Base-by-base conservation (phyloP, 2,329 filamentous ascomycete species). In the Pseudogymnoascus sp. region DNA sequence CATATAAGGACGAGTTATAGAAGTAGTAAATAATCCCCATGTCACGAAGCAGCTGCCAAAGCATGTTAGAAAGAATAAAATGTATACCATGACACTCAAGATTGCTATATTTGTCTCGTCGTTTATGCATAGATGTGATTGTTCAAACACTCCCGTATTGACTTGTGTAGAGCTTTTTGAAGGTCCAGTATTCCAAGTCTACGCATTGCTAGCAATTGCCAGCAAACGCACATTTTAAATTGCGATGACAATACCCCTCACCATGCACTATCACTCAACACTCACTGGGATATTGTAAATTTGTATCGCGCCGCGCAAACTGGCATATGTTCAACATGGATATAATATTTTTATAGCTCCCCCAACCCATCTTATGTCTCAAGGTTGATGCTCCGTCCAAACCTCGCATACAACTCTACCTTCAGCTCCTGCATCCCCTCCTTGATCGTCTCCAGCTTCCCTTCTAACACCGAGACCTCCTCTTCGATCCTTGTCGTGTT, bases 321-420 rank as follows among this genome's bases (percentile, higher is more conserved):
- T 9, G n/a, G 47, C 5, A 11, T 33, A 35, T 33, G n/a, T 54
- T 54, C 24, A 54, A 54, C 47, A 1, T 54, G 47, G 41, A 58
- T 36, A 47, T 60, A 41, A 41, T 21, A 62, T 62, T 58, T 54
- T 54, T 33, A 21, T 35, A 50, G 24, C 29, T 35, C 10, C 21
- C 29, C 29, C n/a, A 54, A n/a, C 2, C 7, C 13, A 10, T 6
- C 21, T 82, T 79, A 94, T 68, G 89, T 90, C 76, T 99, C 94
- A 66, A 97, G 81, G 76, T 99, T 99, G 80, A 99, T 99, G 74
- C 92, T 96, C 74, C 89, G 86, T 61, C 94, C 94, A 76, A 99
- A 99, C 64, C 95, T 85, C 35, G 92, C 92, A 76, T 99, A 99
- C 64, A 99, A 78, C 64, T 90, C 86, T 63, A 96, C 89, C 80